Percentiles rank a stretch among this genome's conserved stretches.
Evolutionary conservation across 192 early-diverging fungal genomes (phyloP).

Genomic region (Gonapodya sp.): DNA sequence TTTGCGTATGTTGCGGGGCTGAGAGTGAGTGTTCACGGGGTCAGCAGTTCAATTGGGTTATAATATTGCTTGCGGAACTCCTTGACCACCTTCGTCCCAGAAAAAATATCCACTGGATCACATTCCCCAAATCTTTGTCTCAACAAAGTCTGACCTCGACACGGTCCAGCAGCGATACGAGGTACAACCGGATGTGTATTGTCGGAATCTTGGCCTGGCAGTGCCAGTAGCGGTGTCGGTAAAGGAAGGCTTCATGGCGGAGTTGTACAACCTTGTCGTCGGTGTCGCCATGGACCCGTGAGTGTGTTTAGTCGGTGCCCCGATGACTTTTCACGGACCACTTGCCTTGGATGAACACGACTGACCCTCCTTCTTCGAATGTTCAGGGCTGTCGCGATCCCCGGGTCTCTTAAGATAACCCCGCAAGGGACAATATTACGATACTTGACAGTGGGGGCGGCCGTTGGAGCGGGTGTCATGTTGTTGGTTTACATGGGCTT

Average conservation of each 20-base stretch:
- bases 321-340: neutral
- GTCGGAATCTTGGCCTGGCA: slow-evolving; percentile 69
- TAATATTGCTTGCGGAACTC: neutral
- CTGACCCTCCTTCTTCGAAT: neutral
- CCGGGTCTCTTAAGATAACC: neutral
- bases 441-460: neutral
- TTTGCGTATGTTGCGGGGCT: slow-evolving; percentile 84
- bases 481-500: neutral
- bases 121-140: slow-evolving; percentile 84
- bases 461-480: neutral
- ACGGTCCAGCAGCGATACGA: slow-evolving; percentile 74
- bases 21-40: slow-evolving; percentile 8
- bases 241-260: slow-evolving; percentile 72
- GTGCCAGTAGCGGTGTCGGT: slow-evolving; percentile 89
- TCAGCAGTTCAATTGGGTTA: no score
- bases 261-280: slow-evolving; percentile 78
- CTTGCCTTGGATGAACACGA: neutral
- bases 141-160: slow-evolving; percentile 90
- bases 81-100: slow-evolving; percentile 22
- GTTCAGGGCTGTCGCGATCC: slow-evolving; percentile 6
- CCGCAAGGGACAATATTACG: neutral
- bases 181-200: slow-evolving; percentile 88
- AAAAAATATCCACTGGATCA: slow-evolving; percentile 74
- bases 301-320: slow-evolving; percentile 18
- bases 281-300: slow-evolving; percentile 75